Evolutionary conservation across 805 yeast species (phyloP), one percentile per base, ranked within the genome.

Genomic region (Hanseniaspora clermontiae): DNA sequence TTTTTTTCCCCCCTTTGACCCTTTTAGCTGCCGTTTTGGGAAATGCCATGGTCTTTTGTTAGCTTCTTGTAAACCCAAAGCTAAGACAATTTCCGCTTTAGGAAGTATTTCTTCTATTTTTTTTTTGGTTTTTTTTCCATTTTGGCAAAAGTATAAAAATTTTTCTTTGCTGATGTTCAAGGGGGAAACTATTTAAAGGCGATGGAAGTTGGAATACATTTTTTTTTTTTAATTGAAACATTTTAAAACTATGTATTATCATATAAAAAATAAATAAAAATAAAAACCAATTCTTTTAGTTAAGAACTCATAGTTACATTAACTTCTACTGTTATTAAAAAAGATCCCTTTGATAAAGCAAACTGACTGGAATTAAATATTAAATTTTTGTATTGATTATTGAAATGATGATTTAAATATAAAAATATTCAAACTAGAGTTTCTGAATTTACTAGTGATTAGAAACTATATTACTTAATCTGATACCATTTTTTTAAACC

Each of bases 371-470:
- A 34, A 54, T 47, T 54, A 50, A 38, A 55, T 55, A 49, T 31
- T 37, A 32, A 55, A 39, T 50, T 29, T 43, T 45, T 49, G 34
- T 55, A 40, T 51, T 36, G 19, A 40, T 42, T 31, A 55, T 46
- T 42, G 46, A 50, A 20, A 56, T 68, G 71, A 68, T 68, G 71
- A 68, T 70, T 67, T 63, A 61, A 63, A 63, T 61, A 62, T 64
- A 49, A 64, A 63, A 61, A 59, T 62, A 61, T 69, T 70, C 74
- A 71, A 71, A 71, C 74, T 71, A 71, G 74, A 71, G 74, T 71
- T 71, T 71, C 74, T 71, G 74, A 70, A 60, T 57, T 20, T 60
- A 24, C 39, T 66, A 57, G 61, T 71, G 73, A 71, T 71, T 70
- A 70, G 72, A 65, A 68, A 64, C 62, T 65, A 65, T 64, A 62